These are phyloP conservation scores for Cucurbita maxima DNA, from an alignment of 306 rosid species.

Conservation along the genomic window DNA sequence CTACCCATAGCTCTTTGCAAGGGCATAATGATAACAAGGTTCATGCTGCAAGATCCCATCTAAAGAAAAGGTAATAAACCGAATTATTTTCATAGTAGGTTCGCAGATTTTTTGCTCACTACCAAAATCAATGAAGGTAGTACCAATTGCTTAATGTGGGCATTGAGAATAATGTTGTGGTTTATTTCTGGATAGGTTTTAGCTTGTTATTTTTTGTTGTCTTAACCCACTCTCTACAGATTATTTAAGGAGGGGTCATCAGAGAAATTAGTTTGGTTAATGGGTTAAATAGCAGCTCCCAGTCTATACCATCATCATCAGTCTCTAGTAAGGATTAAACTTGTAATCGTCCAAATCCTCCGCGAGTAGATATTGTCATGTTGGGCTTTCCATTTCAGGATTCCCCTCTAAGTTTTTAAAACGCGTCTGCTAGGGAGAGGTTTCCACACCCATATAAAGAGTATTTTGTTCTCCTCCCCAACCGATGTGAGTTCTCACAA, in stretches of 20 bases:
- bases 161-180: not conserved
- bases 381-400: too few relatives aligned
- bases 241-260: not conserved
- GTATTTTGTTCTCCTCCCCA: too few relatives aligned
- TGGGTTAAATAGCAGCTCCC: not conserved
- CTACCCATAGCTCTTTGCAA: slow-evolving; percentile 14
- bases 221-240: not conserved
- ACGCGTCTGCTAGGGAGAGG: too few relatives aligned
- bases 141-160: not conserved
- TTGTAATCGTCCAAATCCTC: too few relatives aligned
- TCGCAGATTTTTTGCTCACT: not conserved
- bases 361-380: too few relatives aligned
- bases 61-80: slow-evolving; percentile 15
- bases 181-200: not conserved
- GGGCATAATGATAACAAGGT: slow-evolving; percentile 10
- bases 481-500: too few relatives aligned
- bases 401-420: too few relatives aligned
- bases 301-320: not conserved
- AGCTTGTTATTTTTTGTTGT: not conserved
- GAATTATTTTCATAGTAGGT: not conserved
- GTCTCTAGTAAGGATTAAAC: not conserved
- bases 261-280: not conserved
- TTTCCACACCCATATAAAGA: too few relatives aligned
- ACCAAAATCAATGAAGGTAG: not conserved
- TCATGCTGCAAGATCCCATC: slow-evolving; percentile 14